phyloP scores from a whole-genome alignment of 495 filamentous ascomycete species.

The Trichoderma asperelloides region DNA sequence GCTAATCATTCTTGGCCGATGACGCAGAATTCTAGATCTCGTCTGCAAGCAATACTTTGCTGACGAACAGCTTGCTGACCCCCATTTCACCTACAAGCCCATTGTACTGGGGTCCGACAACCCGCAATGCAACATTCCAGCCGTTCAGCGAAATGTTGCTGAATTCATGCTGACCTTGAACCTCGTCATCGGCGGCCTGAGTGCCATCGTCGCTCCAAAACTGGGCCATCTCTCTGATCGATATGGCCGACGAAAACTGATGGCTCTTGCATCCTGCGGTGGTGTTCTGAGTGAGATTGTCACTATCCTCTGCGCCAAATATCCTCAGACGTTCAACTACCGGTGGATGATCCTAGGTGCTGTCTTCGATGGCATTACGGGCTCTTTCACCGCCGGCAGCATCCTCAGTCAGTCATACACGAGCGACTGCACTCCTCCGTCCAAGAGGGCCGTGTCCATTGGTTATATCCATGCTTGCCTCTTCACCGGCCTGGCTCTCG shows the following conservation, averaged over 20 bases:
- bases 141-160: conserved; percentile 66
- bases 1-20: conserved; percentile 13
- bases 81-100: conserved; percentile 51
- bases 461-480: conserved; percentile 82
- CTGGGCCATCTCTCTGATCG: conserved; percentile 82
- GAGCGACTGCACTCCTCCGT: conserved; percentile 75
- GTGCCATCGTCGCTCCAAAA: conserved; percentile 69
- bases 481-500: conserved; percentile 76
- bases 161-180: conserved; percentile 66
- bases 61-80: conserved; percentile 48
- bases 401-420: conserved; percentile 78
- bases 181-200: conserved; percentile 60
- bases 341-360: conserved; percentile 51
- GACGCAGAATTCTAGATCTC: conserved; percentile 54
- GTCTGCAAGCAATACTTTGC: conserved; percentile 73
- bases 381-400: conserved; percentile 25
- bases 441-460: conserved; percentile 73
- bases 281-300: conserved; percentile 61
- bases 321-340: conserved; percentile 60
- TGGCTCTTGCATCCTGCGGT: conserved; percentile 59
- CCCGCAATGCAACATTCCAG: conserved; percentile 59
- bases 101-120: conserved; percentile 59
- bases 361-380: conserved; percentile 11
- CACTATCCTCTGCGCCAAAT: conserved; percentile 65
- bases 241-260: conserved; percentile 66